Evolutionary conservation across 768 basidiomycete genomes (phyloP).

Genomic region (Tulasnella sp.): DNA sequence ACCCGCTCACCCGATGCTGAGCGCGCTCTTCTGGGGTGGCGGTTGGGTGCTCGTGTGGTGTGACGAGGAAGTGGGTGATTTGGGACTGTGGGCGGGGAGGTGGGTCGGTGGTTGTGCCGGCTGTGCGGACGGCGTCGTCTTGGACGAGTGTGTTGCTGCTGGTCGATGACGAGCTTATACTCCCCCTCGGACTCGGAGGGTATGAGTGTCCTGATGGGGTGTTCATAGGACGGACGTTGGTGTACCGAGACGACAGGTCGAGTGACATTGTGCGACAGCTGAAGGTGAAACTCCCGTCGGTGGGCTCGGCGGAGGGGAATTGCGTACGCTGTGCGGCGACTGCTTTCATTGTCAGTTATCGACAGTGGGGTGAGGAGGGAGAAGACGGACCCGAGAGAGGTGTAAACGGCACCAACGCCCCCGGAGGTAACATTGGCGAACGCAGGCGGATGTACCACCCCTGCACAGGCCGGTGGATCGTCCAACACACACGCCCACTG

Average conservation of each 20-base stretch:
- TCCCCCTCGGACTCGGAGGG: conserved; percentile 3
- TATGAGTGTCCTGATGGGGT: conserved; percentile 2
- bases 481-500: conserved; percentile 44
- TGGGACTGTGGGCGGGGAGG: conserved; percentile 26
- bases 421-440: conserved; percentile 54
- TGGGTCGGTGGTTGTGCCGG: conserved; percentile 28
- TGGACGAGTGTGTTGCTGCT: conserved; percentile 2
- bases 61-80: conserved; percentile 26
- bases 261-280: conserved; percentile 27
- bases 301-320: conserved; percentile 20
- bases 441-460: conserved; percentile 79
- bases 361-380: not conserved
- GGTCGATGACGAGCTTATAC: conserved; percentile 7
- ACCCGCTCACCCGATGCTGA: conserved; percentile 34
- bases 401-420: conserved; percentile 27
- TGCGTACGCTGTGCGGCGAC: not conserved
- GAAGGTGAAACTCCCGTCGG: conserved; percentile 27
- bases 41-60: conserved; percentile 19
- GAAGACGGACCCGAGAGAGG: conserved; percentile 27
- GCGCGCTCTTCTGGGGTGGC: conserved; percentile 25
- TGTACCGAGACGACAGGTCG: conserved; percentile 14
- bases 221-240: not conserved
- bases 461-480: conserved; percentile 62
- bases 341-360: not conserved
- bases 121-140: conserved; percentile 16